Conservation (phyloP, 2,329 filamentous ascomycete genomes). For the Pseudofabraea citricarpa region DNA sequence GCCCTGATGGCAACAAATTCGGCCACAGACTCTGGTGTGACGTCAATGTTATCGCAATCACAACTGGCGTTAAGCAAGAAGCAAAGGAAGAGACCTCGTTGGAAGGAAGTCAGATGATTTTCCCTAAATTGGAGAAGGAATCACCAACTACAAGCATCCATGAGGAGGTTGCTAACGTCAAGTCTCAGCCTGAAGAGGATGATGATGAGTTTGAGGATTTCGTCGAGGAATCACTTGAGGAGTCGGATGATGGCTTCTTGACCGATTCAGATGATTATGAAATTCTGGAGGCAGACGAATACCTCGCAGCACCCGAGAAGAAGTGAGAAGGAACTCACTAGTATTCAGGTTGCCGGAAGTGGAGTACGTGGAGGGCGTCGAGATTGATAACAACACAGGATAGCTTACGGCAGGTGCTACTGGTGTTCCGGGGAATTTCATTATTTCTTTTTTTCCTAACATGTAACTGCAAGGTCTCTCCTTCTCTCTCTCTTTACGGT, state of each 20-base stretch:
- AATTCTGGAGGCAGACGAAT: constrained; percentile 89
- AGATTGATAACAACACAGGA: constrained; percentile 1
- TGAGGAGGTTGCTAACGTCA: constrained; percentile 52
- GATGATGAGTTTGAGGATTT: constrained; percentile 42
- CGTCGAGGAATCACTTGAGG: constrained; percentile 52
- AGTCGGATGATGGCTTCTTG: constrained; percentile 72
- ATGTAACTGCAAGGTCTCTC: not conserved
- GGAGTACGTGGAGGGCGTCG: not conserved
- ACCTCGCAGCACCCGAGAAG: constrained; percentile 46
- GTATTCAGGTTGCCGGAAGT: not conserved
- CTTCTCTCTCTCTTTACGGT: not conserved
- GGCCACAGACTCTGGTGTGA: constrained; percentile 96
- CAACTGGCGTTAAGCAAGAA: constrained; percentile 28
- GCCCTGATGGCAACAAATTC: constrained; percentile 74
- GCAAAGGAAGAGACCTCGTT: constrained; percentile 28
- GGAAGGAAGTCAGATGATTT: constrained; percentile 75
- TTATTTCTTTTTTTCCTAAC: constrained; percentile 1
- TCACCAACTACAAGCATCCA: constrained; percentile 79
- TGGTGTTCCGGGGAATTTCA: not conserved
- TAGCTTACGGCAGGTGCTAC: not conserved
- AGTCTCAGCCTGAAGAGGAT: constrained; percentile 33
- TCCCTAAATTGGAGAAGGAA: constrained; percentile 94
- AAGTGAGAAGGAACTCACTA: constrained; percentile 20
- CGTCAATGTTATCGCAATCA: constrained; percentile 58
- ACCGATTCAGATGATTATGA: constrained; percentile 94